Evolutionary conservation across 305 asterid species (phyloP), one percentile per base, ranked within the genome.

Genomic region (Stenogyne calaminthoides): DNA sequence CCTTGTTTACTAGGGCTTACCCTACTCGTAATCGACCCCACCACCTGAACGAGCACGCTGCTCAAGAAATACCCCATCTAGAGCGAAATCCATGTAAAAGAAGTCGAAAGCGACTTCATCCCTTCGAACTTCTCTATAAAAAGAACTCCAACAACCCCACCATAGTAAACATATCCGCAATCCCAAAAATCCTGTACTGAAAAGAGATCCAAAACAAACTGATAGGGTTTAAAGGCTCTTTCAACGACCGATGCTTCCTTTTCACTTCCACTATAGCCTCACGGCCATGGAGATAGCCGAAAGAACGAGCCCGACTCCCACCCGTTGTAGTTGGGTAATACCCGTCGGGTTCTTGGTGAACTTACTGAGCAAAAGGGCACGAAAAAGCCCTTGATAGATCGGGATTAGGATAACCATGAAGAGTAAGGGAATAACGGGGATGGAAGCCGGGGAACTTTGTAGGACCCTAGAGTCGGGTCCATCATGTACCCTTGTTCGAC

Each of bases 371-470:
- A 8, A 86, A 79, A n/a, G 29, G 93, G 96, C 8, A 86, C 84
- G 29, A 89, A 80, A 19, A 80, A n/a, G 7, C 0, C 70, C 37
- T 71, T 89, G 89, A 75, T 89, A 89, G 64, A 85, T 25, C 0
- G 96, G 96, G 67, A 88, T 74, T 15, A 86, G 84, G 55, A 88
- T 44, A 73, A 83, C 19, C 90, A 85, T 88, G 88, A 90, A 84
- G 32, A 76, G 36, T 25, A 90, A 77, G 39, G 93, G 92, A 59
- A 90, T 85, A 60, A 82, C 87, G 0, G 95, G 95, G 47, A 90
- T 71, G 18, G 95, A 88, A 2, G 92, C 77, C 0, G 91, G 71
- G 0, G 90, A 29, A 89, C 84, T 61, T 76, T 64, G 71, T 86
- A 83, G 2, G 84, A 75, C 5, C 88, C 86, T 5, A 88, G 73